These are phyloP conservation scores for Eremomyces bilateralis DNA, from an alignment of 495 filamentous ascomycete species.

Conservation along the genomic window DNA sequence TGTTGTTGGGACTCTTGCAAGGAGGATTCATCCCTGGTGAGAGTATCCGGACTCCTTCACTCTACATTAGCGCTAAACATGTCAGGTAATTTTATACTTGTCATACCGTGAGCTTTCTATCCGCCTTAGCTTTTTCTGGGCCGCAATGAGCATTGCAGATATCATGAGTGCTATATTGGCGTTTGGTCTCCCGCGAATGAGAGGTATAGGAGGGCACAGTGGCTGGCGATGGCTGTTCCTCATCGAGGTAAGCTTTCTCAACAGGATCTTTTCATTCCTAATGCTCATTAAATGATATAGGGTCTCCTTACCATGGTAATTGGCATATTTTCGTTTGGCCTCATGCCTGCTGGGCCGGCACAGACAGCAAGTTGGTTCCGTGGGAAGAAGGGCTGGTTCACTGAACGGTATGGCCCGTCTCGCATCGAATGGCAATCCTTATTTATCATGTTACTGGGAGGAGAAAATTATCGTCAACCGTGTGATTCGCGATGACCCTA, in stretches of 20 bases:
- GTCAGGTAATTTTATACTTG: constrained; percentile 5
- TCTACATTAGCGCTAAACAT: not conserved
- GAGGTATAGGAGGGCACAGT: constrained; percentile 30
- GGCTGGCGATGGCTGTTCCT: constrained; percentile 55
- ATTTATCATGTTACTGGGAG: constrained; percentile 8
- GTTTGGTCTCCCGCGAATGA: constrained; percentile 46
- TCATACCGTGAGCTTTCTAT: constrained; percentile 24
- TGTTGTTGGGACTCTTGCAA: constrained; percentile 4
- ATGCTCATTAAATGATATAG: constrained; percentile 16
- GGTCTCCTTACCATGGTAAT: constrained; percentile 33
- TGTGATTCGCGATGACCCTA: constrained; percentile 1
- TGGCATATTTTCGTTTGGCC: constrained; percentile 35
- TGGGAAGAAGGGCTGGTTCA: constrained; percentile 56
- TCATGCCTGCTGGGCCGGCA: constrained; percentile 47
- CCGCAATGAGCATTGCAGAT: constrained; percentile 35
- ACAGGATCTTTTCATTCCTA: constrained; percentile 2
- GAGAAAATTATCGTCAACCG: constrained; percentile 12
- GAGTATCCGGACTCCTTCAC: not conserved
- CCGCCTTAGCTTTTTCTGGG: constrained; percentile 47
- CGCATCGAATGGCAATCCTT: not conserved
- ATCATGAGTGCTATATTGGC: constrained; percentile 49
- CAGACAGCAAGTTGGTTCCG: constrained; percentile 46
- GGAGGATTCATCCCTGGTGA: constrained; percentile 8
- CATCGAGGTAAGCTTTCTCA: constrained; percentile 15
- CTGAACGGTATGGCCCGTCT: constrained; percentile 14